Base-by-base conservation (phyloP, 345 rosid genomes). In the Balakata baccata region DNA sequence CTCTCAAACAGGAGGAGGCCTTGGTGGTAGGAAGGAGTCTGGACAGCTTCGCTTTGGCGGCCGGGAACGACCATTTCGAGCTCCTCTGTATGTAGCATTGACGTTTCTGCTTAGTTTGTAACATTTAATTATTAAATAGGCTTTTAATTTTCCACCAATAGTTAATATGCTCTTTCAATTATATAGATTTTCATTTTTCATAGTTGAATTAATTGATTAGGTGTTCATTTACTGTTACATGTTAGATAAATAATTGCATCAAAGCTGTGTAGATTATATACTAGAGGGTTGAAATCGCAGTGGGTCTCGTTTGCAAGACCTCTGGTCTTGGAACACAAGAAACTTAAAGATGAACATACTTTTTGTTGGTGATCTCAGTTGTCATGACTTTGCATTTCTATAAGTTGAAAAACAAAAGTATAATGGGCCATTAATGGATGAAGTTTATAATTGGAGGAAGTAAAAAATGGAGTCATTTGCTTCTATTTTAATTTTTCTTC, bases 21-120 rank as follows among this genome's bases (percentile, higher is more conserved):
- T 94, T 75, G 98, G 99, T 81, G 99, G 99, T 54, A 89, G 79
- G 85, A 90, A 90, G 72, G 99, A 94, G 83, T 92, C 96, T 1
- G 97, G 96, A 18, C 98, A 92, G 75, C 98, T 94, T 83, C 90
- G 98, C 37, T 94, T 94, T 82, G 98, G 98, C 61, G 97, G 99
- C 71, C 88, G 98, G 78, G 99, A 94, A 79, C 87, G 97, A 84
- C 97, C 99, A 72, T 92, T 94, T 77, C 88, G 97, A 25, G 98
- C 98, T 81, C 98, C 98, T 14, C 76, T 92, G 99, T 94, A 88
- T 53, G 91, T 71, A 61, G 70, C 68, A 16, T 29, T 25, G n/a
- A 5, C 1, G 13, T 11, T 71, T 69, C 16, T 66, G 22, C 62
- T 11, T 58, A 18, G n/a, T 58, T 5, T 71, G 77, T 37, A 37